phyloP scores from a whole-genome alignment of 2,329 filamentous ascomycete species.

The Botrytis paeoniae region DNA sequence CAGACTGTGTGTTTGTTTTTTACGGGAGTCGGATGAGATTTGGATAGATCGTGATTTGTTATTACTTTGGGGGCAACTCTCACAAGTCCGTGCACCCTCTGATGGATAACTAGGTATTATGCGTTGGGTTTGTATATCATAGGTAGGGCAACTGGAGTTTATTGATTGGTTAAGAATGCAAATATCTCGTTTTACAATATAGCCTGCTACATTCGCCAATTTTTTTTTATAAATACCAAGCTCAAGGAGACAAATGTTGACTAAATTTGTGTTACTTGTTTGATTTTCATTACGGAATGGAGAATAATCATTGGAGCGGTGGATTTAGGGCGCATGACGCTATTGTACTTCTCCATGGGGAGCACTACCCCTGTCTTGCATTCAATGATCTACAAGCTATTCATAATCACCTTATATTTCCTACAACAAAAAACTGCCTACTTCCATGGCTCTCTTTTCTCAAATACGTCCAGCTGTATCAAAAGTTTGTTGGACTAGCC shows the following conservation, averaged over 20 bases:
- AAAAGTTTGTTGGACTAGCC: background rate
- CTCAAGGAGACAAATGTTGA: background rate
- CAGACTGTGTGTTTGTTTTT: background rate
- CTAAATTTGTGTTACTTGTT: background rate
- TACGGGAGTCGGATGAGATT: background rate
- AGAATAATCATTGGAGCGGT: background rate
- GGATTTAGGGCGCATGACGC: background rate
- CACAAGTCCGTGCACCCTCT: background rate
- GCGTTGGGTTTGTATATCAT: background rate
- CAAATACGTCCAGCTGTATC: background rate
- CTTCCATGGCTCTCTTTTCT: background rate
- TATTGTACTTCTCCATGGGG: conserved; percentile 14
- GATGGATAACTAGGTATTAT: background rate
- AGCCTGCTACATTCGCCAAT: background rate
- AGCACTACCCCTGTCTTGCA: background rate
- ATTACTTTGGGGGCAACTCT: background rate
- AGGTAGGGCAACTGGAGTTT: background rate
- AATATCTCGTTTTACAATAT: background rate
- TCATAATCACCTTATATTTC: background rate
- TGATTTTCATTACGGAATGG: conserved; percentile 10
- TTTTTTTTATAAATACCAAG: conserved; percentile 9
- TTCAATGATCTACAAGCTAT: background rate
- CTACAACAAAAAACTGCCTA: background rate
- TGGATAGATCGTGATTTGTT: background rate
- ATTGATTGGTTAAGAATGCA: conserved; percentile 16